Percentiles rank a stretch among this genome's conserved stretches.
Conservation (phyloP, 495 filamentous ascomycete genomes). For the Copromyces sp. region DNA sequence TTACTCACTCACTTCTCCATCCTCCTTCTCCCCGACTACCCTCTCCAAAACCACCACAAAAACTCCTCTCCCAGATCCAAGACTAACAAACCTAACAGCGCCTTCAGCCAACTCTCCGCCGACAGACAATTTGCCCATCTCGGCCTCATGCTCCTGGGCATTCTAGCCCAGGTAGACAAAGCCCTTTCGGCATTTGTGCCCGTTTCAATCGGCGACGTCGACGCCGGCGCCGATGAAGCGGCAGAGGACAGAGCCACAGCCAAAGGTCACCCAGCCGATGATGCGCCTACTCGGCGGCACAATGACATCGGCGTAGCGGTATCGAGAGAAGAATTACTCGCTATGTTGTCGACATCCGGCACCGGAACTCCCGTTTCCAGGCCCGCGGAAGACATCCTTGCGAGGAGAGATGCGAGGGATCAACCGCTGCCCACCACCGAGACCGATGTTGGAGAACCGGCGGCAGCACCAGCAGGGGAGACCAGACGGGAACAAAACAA, state of each 20-base stretch:
- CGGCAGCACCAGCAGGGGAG: background rate
- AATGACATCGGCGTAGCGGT: conserved; percentile 16
- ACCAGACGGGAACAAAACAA: background rate
- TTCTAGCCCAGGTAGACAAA: conserved; percentile 49
- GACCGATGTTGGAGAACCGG: conserved; percentile 3
- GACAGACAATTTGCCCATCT: conserved; percentile 68
- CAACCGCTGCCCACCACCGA: background rate
- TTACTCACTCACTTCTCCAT: background rate
- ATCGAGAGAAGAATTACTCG: conserved; percentile 1
- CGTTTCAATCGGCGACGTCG: conserved; percentile 2
- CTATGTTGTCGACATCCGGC: background rate
- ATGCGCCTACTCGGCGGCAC: background rate
- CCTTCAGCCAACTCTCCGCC: conserved; percentile 60
- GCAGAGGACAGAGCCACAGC: conserved; percentile 2
- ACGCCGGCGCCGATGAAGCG: conserved; percentile 4
- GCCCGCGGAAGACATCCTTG: background rate
- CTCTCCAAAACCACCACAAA: background rate
- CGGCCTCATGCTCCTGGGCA: conserved; percentile 63
- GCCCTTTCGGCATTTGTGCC: conserved; percentile 25
- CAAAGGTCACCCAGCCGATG: background rate
- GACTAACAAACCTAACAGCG: conserved; percentile 19
- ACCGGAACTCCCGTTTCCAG: background rate
- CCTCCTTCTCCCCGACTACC: background rate
- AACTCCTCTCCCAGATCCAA: background rate
- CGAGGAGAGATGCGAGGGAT: background rate